These are phyloP conservation scores for Aspergillus vadensis DNA, from an alignment of 2,329 filamentous ascomycete species.

Conservation along the genomic window DNA sequence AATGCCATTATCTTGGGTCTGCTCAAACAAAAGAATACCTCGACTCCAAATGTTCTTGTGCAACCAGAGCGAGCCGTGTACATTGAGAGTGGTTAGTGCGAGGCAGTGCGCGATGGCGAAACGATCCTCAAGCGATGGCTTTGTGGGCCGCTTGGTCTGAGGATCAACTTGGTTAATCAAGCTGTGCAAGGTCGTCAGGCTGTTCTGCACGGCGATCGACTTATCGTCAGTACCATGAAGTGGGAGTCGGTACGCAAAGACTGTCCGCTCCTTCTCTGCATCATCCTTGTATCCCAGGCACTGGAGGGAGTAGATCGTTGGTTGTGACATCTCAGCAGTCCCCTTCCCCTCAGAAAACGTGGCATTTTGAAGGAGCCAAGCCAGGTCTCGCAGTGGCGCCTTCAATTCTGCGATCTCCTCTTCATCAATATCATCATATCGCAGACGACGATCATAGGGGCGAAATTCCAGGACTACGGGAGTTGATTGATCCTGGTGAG, in stretches of 20 bases:
- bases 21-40: conserved; percentile 29
- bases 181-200: conserved; percentile 20
- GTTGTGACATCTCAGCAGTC: conserved; percentile 20
- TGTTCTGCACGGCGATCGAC: not conserved
- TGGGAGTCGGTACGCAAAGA: conserved; percentile 30
- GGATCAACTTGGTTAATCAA: conserved; percentile 27
- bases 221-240: not conserved
- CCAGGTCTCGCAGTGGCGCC: conserved; percentile 28
- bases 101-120: conserved; percentile 31
- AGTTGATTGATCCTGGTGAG: not conserved
- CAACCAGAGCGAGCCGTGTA: conserved; percentile 31
- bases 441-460: conserved; percentile 27
- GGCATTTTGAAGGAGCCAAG: conserved; percentile 32
- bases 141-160: conserved; percentile 18
- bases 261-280: conserved; percentile 24
- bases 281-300: conserved; percentile 33
- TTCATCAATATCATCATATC: conserved; percentile 26
- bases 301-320: conserved; percentile 31
- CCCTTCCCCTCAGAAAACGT: conserved; percentile 20
- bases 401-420: conserved; percentile 29
- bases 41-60: conserved; percentile 36
- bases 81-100: conserved; percentile 27
- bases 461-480: conserved; percentile 31
- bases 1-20: conserved; percentile 11
- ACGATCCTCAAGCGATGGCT: conserved; percentile 23